phyloP scores from a whole-genome alignment of 768 basidiomycete genomes.

The Pholiota microspora region DNA sequence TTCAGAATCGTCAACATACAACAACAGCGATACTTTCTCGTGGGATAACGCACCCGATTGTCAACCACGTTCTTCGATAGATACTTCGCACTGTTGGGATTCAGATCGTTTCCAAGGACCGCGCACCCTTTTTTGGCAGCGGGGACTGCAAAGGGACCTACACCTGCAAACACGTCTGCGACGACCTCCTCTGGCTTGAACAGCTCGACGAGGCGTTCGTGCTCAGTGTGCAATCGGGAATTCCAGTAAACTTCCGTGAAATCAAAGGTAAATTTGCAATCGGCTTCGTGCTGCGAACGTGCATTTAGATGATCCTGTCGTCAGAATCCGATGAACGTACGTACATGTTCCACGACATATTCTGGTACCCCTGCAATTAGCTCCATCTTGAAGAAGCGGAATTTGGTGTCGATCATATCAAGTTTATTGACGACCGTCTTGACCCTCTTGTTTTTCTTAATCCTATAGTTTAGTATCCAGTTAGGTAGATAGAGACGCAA shows the following conservation, averaged over 20 bases:
- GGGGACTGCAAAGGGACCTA: conserved; percentile 94
- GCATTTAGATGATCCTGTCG: not conserved
- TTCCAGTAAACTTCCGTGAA: conserved; percentile 99
- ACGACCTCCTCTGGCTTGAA: conserved; percentile 79
- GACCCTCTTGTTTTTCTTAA: conserved; percentile 81
- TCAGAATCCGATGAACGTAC: conserved; percentile 18
- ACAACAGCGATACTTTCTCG: not conserved
- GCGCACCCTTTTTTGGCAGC: conserved; percentile 89
- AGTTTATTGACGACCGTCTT: conserved; percentile 96
- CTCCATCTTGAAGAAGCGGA: conserved; percentile 96
- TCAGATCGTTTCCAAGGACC: conserved; percentile 91
- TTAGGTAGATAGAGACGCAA: not conserved
- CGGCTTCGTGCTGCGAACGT: conserved; percentile 67
- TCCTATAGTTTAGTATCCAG: not conserved
- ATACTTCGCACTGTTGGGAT: conserved; percentile 84
- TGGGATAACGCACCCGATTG: conserved; percentile 62
- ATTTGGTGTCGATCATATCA: conserved; percentile 78
- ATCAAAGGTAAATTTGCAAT: conserved; percentile 89
- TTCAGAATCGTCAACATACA: conserved; percentile 5
- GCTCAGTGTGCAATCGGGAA: conserved; percentile 89
- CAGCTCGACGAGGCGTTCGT: conserved; percentile 74
- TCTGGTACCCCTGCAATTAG: conserved; percentile 88
- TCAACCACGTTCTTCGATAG: conserved; percentile 65
- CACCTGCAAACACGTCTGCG: conserved; percentile 95
- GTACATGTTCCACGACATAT: conserved; percentile 83